A percentile compares a stretch with the other conserved stretches of the same genome.
These are phyloP conservation scores for Hyaloscypha hepaticicola DNA, from an alignment of 495 filamentous ascomycete species.

Conservation along the genomic window DNA sequence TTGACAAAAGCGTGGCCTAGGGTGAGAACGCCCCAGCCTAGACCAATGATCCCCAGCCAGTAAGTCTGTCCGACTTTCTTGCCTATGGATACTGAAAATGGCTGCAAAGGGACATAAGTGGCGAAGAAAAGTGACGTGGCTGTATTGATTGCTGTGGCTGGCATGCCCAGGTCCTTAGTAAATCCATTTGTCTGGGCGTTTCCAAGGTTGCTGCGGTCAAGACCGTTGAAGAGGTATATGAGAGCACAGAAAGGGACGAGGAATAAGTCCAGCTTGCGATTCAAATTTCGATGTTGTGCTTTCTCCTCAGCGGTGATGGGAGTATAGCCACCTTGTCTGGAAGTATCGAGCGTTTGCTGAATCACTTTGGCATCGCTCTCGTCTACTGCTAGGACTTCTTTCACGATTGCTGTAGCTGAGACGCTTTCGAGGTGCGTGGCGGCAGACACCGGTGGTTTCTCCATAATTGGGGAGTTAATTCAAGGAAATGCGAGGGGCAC, in stretches of 20 bases:
- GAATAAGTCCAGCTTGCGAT: constrained; percentile 38
- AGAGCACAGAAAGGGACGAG: constrained; percentile 39
- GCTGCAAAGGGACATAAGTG: constrained; percentile 50
- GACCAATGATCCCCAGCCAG: constrained; percentile 54
- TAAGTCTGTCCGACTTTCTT: constrained; percentile 46
- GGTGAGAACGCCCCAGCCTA: constrained; percentile 40
- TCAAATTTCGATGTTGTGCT: constrained; percentile 13
- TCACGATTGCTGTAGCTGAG: too few relatives aligned
- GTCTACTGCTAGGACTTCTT: too few relatives aligned
- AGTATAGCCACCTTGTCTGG: too few relatives aligned
- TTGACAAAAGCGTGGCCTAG: constrained; percentile 36
- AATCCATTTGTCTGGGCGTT: constrained; percentile 42
- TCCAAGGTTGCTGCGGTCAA: constrained; percentile 46
- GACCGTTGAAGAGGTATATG: constrained; percentile 42
- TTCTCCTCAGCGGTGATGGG: too few relatives aligned
- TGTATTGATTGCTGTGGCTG: constrained; percentile 32
- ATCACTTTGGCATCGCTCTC: too few relatives aligned
- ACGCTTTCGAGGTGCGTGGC: too few relatives aligned
- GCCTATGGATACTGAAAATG: constrained; percentile 53
- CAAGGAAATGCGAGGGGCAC: too few relatives aligned
- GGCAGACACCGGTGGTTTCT: too few relatives aligned
- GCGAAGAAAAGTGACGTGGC: constrained; percentile 33
- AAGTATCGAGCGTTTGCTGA: too few relatives aligned
- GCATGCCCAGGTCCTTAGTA: constrained; percentile 33
- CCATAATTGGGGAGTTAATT: too few relatives aligned